These are phyloP conservation scores for Zizania latifolia DNA, from an alignment of 176 grass and related monocot genomes.

Conservation along the genomic window DNA sequence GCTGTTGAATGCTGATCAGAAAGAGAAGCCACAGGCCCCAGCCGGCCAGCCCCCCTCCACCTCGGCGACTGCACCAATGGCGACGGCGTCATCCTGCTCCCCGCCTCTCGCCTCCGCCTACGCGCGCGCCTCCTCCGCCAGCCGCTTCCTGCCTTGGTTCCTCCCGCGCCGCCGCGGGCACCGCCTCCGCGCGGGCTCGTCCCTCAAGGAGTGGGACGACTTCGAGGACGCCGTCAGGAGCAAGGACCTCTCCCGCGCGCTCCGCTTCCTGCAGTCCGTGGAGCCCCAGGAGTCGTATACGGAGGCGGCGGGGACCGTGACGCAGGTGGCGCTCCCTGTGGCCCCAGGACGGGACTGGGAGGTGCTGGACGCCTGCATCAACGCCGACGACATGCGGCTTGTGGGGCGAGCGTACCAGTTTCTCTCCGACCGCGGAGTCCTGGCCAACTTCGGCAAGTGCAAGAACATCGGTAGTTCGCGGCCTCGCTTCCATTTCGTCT, in stretches of 20 bases:
- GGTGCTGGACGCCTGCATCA: constrained; percentile 87
- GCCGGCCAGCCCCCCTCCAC: not conserved
- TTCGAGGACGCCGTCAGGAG: constrained; percentile 86
- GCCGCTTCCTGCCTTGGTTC: constrained; percentile 3
- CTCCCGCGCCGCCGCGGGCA: not conserved
- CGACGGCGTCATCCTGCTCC: constrained; percentile 1
- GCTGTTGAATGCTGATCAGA: not conserved
- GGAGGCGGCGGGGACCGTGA: not conserved
- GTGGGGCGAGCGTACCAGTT: constrained; percentile 74
- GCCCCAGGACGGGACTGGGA: constrained; percentile 76
- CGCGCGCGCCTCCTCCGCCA: not conserved
- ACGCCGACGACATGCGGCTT: constrained; percentile 88
- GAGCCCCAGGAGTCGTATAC: not conserved
- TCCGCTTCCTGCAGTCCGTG: constrained; percentile 72
- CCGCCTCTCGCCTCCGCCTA: constrained; percentile 9
- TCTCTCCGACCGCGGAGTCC: constrained; percentile 53
- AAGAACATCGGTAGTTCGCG: constrained; percentile 56
- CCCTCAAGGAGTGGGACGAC: constrained; percentile 73
- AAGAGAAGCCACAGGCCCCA: not conserved
- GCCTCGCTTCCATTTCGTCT: not conserved
- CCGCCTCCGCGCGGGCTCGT: constrained; percentile 38
- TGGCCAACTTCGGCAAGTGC: constrained; percentile 70
- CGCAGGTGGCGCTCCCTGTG: constrained; percentile 30
- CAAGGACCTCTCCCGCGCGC: constrained; percentile 80
- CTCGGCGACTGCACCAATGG: constrained; percentile 39